Conservation (phyloP, 768 basidiomycete genomes). For the Kwoniella sp. region DNA sequence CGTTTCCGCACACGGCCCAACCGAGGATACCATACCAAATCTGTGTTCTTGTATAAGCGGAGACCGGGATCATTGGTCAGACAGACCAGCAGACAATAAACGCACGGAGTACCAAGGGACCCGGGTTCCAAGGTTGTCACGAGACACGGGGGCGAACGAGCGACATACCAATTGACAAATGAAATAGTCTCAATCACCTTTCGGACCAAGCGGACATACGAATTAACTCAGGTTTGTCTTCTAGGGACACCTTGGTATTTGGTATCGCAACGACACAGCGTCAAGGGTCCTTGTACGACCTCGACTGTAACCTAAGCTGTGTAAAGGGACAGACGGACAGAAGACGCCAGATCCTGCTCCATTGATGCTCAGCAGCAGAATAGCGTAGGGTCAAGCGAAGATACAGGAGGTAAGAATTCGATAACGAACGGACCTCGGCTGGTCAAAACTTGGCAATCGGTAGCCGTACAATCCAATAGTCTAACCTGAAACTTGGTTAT, state of each 20-base stretch:
- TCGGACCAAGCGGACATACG: constrained; percentile 1
- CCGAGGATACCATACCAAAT: not conserved
- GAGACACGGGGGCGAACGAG: not conserved
- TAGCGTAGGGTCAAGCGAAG: not conserved
- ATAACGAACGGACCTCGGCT: not conserved
- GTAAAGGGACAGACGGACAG: constrained; percentile 1
- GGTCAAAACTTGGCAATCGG: not conserved
- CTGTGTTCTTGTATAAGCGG: not conserved
- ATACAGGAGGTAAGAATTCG: not conserved
- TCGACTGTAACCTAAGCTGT: constrained; percentile 1
- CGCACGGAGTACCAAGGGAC: not conserved
- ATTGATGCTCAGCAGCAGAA: too few relatives aligned
- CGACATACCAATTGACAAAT: not conserved
- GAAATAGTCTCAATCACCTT: not conserved
- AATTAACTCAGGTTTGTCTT: not conserved
- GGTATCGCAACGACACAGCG: not conserved
- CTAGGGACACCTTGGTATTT: not conserved
- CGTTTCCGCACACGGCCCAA: constrained; percentile 1
- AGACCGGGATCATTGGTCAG: not conserved
- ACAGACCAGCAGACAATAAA: not conserved
- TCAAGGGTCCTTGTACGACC: not conserved
- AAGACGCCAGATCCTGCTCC: not conserved
- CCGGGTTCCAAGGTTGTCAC: not conserved
- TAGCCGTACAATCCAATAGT: not conserved
- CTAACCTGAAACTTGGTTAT: not conserved